Evolutionary conservation across 148 eudicot species (phyloP), one percentile per base, ranked within the genome.

Genomic region (Simmondsia chinensis): DNA sequence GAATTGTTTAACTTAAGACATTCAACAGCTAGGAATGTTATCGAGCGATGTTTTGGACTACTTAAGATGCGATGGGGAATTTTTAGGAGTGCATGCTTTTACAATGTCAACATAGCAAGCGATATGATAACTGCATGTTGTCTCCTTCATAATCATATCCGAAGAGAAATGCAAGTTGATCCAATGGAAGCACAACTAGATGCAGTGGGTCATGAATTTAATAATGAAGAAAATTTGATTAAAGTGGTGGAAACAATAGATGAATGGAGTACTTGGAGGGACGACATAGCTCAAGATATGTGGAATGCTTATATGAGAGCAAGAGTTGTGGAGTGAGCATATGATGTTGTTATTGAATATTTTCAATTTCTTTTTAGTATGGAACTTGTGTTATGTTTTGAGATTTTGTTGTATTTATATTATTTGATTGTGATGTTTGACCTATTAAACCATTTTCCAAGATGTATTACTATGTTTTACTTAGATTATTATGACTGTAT

Each of bases 41-140:
- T 39, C 20, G 47, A 52, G 46, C 28, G 46, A 9, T 52, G 47
- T 20, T 51, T 51, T 17, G 45, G 56, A 18, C 28, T 51, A 18
- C 17, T 26, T 1, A 27, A 51, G n/a, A 50, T 50, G 44, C 16
- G 44, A 2, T 26, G 55, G 41, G 44, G 16, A 5, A 50, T 50
- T 15, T 34, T 50, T 50, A 50, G 55, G 18, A 50, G 38, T 2
- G 9, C 6, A 25, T 36, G 34, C 12, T 50, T 36, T 9, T 37
- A 37, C 18, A 4, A 4, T 27, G 21, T 20, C 5, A 20, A 52
- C n/a, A 0, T 38, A 45, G 5, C 56, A 29, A 17, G 31, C 44
- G 35, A 51, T 12, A 51, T 51, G n/a, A 51, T 51, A 3, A 51
- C 33, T 8, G 46, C 46, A 6, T 52, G 37, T 29, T 20, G 25